Conservation (phyloP, 768 basidiomycete species). For the Xerocomus spinulosus region DNA sequence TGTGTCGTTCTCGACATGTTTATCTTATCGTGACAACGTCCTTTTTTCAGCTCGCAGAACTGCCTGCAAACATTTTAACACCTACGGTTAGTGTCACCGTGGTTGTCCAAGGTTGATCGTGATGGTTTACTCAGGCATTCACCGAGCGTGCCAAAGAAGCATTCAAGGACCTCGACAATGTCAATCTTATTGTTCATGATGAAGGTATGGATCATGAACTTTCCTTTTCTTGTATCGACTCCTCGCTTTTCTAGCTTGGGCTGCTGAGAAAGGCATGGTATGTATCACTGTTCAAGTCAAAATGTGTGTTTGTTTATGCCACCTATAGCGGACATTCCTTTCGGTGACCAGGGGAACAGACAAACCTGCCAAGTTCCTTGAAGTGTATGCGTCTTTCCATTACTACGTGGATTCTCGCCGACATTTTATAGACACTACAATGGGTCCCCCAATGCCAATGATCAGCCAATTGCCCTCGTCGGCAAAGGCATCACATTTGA, state of each 20-base stretch:
- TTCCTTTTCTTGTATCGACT: background rate
- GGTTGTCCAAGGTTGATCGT: background rate
- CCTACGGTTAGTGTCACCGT: constrained; percentile 52
- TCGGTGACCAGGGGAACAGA: constrained; percentile 79
- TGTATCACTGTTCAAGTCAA: constrained; percentile 1
- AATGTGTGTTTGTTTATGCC: background rate
- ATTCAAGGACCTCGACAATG: constrained; percentile 61
- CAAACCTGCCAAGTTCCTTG: constrained; percentile 83
- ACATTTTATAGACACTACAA: constrained; percentile 62
- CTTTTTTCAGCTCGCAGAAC: constrained; percentile 69
- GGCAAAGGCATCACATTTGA: constrained; percentile 92
- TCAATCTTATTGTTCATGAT: constrained; percentile 67
- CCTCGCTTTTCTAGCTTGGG: constrained; percentile 55
- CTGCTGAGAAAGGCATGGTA: constrained; percentile 80
- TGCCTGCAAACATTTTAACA: constrained; percentile 83
- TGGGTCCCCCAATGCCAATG: constrained; percentile 54
- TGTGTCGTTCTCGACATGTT: background rate
- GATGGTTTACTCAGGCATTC: constrained; percentile 48
- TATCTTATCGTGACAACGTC: background rate
- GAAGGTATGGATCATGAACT: constrained; percentile 44
- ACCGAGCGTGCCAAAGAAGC: constrained; percentile 64
- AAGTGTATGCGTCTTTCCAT: constrained; percentile 50
- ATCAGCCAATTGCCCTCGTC: constrained; percentile 66
- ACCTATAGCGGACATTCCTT: constrained; percentile 67
- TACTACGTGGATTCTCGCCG: background rate